Percentiles rank a stretch among this genome's conserved stretches.
phyloP scores from a whole-genome alignment of 1,284 basidiomycete genomes.

The Heimioporus retisporus region DNA sequence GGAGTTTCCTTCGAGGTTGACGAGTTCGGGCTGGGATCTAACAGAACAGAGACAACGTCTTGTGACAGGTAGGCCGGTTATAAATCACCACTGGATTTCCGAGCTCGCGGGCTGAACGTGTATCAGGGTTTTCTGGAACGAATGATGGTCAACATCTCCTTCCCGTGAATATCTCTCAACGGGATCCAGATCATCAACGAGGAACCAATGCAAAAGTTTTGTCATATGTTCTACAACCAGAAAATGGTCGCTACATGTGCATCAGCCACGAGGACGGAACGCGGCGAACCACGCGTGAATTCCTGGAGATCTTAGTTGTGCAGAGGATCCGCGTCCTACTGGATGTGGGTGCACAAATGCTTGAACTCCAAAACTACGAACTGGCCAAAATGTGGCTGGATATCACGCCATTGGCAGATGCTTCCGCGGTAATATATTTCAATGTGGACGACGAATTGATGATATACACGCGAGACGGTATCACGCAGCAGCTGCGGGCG shows the following conservation, averaged over 20 bases:
- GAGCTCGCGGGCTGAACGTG: not conserved
- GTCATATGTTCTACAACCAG: not conserved
- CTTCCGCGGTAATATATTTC: slow-evolving; percentile 57
- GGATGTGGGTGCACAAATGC: not conserved
- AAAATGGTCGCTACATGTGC: not conserved
- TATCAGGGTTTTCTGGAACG: slow-evolving; percentile 30
- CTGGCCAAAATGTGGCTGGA: slow-evolving; percentile 48
- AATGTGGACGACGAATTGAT: slow-evolving; percentile 52
- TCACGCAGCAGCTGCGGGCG: slow-evolving; percentile 47
- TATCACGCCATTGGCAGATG: slow-evolving; percentile 30
- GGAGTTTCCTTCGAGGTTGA: slow-evolving; percentile 56
- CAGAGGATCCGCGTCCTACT: slow-evolving; percentile 1
- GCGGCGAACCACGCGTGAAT: not conserved
- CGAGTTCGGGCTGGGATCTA: slow-evolving; percentile 62
- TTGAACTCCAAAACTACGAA: not conserved
- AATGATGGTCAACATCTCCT: slow-evolving; percentile 26
- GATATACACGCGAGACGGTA: slow-evolving; percentile 51
- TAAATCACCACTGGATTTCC: too few species aligned
- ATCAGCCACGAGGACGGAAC: not conserved
- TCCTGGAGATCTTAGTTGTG: not conserved
- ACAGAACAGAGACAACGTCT: slow-evolving; percentile 37
- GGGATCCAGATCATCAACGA: not conserved
- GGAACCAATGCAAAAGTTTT: not conserved
- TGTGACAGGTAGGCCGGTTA: slow-evolving; percentile 17
- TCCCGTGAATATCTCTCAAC: slow-evolving; percentile 21